Evolutionary conservation across 1,284 basidiomycete species (phyloP).

Genomic region (Somion occarium): DNA sequence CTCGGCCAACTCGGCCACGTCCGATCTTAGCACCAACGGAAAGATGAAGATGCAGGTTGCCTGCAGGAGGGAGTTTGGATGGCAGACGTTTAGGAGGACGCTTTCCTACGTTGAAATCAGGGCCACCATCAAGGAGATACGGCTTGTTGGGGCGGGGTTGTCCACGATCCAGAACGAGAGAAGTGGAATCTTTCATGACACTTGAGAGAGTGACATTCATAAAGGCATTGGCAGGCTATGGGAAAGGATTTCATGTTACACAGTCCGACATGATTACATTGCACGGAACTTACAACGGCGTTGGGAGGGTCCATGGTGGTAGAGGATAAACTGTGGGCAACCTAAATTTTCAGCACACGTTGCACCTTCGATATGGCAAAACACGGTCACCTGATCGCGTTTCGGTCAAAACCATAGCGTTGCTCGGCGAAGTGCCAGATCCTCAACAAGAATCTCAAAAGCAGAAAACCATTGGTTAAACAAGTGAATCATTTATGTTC

Average conservation of each 20-base stretch:
- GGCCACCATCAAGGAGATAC: neutral
- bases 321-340: too few relatives aligned
- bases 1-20: neutral
- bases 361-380: too few relatives aligned
- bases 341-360: too few relatives aligned
- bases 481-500: too few relatives aligned
- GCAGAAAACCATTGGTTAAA: too few relatives aligned
- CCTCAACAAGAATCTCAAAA: too few relatives aligned
- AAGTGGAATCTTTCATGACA: neutral
- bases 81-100: neutral
- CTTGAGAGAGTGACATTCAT: neutral
- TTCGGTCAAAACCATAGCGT: too few relatives aligned
- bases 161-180: neutral
- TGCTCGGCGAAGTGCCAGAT: too few relatives aligned
- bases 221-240: neutral
- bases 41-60: neutral
- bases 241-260: neutral
- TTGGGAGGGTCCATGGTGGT: neutral
- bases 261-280: neutral
- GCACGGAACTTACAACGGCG: neutral
- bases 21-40: neutral
- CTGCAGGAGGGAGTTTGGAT: neutral
- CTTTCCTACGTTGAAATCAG: too few relatives aligned
- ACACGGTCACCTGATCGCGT: too few relatives aligned
- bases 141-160: neutral